Evolutionary conservation across 2,329 filamentous ascomycete genomes (phyloP).

Genomic region (Fusarium proliferatum): DNA sequence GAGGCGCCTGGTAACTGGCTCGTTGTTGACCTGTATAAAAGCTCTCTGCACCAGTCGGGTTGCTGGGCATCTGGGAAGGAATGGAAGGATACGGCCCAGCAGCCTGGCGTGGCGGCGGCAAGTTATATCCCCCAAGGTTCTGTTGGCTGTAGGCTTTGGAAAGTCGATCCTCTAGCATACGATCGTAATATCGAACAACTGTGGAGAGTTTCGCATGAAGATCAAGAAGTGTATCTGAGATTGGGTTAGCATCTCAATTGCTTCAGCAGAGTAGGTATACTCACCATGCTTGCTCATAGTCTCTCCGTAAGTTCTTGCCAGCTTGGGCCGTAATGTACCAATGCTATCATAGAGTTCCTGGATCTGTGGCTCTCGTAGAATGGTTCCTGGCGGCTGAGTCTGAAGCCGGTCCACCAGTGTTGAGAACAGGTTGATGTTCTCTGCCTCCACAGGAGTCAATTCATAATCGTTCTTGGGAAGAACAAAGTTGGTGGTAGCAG

Average conservation of each 20-base stretch:
- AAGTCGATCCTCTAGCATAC: conserved; percentile 95
- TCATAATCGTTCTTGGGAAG: conserved; percentile 93
- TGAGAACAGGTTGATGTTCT: conserved; percentile 96
- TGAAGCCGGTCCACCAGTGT: conserved; percentile 94
- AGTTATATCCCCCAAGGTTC: conserved; percentile 72
- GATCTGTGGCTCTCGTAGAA: conserved; percentile 95
- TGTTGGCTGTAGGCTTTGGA: conserved; percentile 93
- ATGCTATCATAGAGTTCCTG: conserved; percentile 99
- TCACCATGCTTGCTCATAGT: conserved; percentile 99
- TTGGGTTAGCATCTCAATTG: conserved; percentile 26
- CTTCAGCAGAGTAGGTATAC: conserved; percentile 38
- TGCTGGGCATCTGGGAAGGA: conserved; percentile 61
- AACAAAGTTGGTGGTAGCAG: conserved; percentile 60
- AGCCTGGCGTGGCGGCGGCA: conserved; percentile 63
- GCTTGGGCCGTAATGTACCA: conserved; percentile 89
- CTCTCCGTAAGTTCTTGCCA: conserved; percentile 95
- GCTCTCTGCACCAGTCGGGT: conserved; percentile 73
- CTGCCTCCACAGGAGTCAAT: conserved; percentile 89
- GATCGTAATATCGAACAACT: conserved; percentile 96
- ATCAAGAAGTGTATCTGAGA: conserved; percentile 86
- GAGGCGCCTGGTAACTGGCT: conserved; percentile 64
- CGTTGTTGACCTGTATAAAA: conserved; percentile 80
- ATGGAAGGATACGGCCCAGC: conserved; percentile 78
- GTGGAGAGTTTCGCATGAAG: conserved; percentile 95
- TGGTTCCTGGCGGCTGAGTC: conserved; percentile 94